Evolutionary conservation across 176 grass and related monocot species (phyloP), one percentile per base, ranked within the genome.

Genomic region (Paspalum notatum): DNA sequence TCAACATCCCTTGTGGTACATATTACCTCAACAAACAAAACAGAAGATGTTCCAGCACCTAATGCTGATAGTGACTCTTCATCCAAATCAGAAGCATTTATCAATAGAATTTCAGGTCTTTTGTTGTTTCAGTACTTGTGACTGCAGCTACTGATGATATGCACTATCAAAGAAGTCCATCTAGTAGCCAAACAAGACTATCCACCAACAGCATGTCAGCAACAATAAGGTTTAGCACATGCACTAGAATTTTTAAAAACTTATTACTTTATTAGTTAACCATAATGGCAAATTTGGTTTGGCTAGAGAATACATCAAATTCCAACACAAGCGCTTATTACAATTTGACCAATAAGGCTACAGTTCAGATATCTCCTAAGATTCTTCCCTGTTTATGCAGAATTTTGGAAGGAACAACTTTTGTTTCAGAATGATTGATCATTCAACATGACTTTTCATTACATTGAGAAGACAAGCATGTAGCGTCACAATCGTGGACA

Each of bases 31-130:
- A 77, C 27, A 90, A 61, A 90, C 49, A 66, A 83, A 80, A 88
- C 58, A 52, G 78, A 94, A 80, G 71, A 86, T 86, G 83, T 88
- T 88, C 74, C 63, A 21, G 83, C 72, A 86, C 66, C 65, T 78
- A 73, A 77, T 63, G 41, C 72, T 75, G 88, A 86, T 52, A 88
- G 72, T 62, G 74, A 93, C 48, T 87, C 45, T 3, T 77, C 83
- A 89, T 82, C 80, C 82, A 90, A 56, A 73, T 26, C 74, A 86
- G 65, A 83, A 90, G 61, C 40, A 53, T 85, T 81, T 73, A 80
- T 80, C 77, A 74, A 89, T 60, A 83, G 62, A 86, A 90, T 82
- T 76, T 59, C 75, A 82, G 37, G 75, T 83, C 41, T 48, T 89
- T 58, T 65, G 53, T 56, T 73, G 43, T 50, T 78, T 55, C 66